These are phyloP conservation scores for Curvularia hawaiiensis DNA, from an alignment of 2,329 filamentous ascomycete species.

Conservation along the genomic window DNA sequence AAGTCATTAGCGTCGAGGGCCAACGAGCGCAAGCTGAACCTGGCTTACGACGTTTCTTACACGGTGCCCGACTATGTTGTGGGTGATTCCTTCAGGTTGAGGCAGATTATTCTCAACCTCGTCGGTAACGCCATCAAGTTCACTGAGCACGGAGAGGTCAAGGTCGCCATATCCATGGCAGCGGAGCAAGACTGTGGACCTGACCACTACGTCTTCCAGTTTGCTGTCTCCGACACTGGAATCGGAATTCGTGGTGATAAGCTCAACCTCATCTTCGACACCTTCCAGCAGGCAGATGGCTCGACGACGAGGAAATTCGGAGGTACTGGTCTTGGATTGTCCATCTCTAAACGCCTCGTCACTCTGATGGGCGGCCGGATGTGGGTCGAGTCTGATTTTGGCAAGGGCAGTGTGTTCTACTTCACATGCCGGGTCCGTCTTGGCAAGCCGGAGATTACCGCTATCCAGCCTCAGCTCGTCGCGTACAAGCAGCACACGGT, in stretches of 20 bases:
- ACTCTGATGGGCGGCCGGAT: constrained; percentile 96
- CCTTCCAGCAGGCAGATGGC: constrained; percentile 97
- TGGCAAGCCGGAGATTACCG: constrained; percentile 76
- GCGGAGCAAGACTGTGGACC: constrained; percentile 67
- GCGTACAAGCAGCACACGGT: constrained; percentile 94
- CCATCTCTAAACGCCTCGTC: constrained; percentile 92
- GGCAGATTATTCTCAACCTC: constrained; percentile 95
- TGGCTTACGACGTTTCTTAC: constrained; percentile 92
- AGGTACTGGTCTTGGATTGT: constrained; percentile 89
- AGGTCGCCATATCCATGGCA: constrained; percentile 82
- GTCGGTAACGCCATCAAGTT: constrained; percentile 99
- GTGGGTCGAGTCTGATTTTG: constrained; percentile 93
- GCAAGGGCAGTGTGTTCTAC: constrained; percentile 91
- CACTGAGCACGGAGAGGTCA: constrained; percentile 94
- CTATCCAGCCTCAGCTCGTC: constrained; percentile 81
- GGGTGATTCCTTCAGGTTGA: constrained; percentile 92
- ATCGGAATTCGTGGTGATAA: constrained; percentile 97
- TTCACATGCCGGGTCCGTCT: constrained; percentile 93
- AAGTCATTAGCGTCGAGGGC: constrained; percentile 98
- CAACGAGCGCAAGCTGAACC: constrained; percentile 90
- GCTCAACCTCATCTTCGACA: constrained; percentile 96
- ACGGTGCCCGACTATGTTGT: constrained; percentile 94
- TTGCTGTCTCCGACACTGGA: constrained; percentile 93
- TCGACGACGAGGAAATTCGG: constrained; percentile 96
- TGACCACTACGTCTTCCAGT: constrained; percentile 91